A percentile compares a stretch with the other conserved stretches of the same genome.
phyloP scores from a whole-genome alignment of 2,329 filamentous ascomycete genomes.

The Paecilomyces niveus region DNA sequence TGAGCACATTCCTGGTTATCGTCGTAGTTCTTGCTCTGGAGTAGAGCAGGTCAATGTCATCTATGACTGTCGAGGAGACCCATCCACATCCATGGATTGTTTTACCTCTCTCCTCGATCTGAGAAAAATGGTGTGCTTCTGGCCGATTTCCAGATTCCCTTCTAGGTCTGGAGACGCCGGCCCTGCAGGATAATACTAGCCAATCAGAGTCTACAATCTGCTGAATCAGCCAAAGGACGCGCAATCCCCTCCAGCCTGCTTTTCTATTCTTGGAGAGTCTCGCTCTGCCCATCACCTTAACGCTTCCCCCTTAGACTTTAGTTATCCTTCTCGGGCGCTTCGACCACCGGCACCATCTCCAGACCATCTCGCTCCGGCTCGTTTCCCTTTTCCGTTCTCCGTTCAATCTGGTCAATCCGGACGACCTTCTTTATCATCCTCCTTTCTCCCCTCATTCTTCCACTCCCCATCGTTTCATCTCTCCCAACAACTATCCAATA shows the following conservation, averaged over 20 bases:
- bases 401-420: slow-evolving; percentile 5
- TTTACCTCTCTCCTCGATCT: background rate
- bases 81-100: background rate
- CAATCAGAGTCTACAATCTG: background rate
- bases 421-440: slow-evolving; percentile 6
- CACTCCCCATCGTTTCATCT: background rate
- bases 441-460: slow-evolving; percentile 6
- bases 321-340: background rate
- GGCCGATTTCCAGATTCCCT: background rate
- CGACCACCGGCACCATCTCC: background rate
- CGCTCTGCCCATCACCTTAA: background rate
- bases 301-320: too few species aligned
- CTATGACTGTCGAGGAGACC: background rate
- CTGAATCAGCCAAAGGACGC: background rate
- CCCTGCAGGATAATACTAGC: background rate
- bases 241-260: background rate
- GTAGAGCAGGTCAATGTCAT: too few species aligned
- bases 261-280: background rate
- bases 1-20: too few species aligned
- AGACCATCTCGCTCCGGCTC: background rate
- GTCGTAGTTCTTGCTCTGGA: too few species aligned
- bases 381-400: slow-evolving; percentile 1
- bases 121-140: background rate
- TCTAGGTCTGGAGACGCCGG: background rate
- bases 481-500: background rate